Percentiles rank a stretch among this genome's conserved stretches.
These are phyloP conservation scores for Xylariaceae sp. DNA, from an alignment of 2,329 filamentous ascomycete species.

Conservation along the genomic window DNA sequence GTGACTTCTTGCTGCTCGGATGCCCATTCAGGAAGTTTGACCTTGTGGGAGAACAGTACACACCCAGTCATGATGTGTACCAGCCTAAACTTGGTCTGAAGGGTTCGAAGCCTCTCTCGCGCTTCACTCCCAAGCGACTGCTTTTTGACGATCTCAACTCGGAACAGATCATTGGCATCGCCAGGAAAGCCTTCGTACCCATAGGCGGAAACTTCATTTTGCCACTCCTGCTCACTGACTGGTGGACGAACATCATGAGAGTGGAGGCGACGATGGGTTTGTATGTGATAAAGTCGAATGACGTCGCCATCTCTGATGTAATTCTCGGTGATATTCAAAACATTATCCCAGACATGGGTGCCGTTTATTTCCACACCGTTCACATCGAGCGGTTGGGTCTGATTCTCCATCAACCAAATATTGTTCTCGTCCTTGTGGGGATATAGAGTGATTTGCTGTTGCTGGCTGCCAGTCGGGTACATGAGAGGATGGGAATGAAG, in stretches of 20 bases:
- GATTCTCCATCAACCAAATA: slow-evolving; percentile 90
- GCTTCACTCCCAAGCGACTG: slow-evolving; percentile 79
- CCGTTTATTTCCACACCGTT: slow-evolving; percentile 81
- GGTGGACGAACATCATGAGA: slow-evolving; percentile 93
- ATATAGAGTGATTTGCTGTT: slow-evolving; percentile 97
- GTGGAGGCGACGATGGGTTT: slow-evolving; percentile 88
- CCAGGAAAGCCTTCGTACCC: slow-evolving; percentile 96
- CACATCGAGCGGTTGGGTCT: slow-evolving; percentile 83
- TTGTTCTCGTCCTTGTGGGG: slow-evolving; percentile 99
- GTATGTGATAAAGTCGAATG: slow-evolving; percentile 81
- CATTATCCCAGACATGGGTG: slow-evolving; percentile 80
- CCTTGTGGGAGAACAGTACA: slow-evolving; percentile 96
- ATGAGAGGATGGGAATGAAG: slow-evolving; percentile 96
- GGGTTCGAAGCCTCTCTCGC: slow-evolving; percentile 86
- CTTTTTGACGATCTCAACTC: slow-evolving; percentile 90
- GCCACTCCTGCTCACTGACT: slow-evolving; percentile 88
- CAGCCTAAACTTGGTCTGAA: slow-evolving; percentile 95
- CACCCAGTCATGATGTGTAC: slow-evolving; percentile 97
- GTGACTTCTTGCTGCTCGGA: slow-evolving; percentile 99
- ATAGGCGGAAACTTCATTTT: slow-evolving; percentile 95
- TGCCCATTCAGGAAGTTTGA: slow-evolving; percentile 97
- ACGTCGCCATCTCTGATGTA: slow-evolving; percentile 81
- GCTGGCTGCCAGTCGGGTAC: slow-evolving; percentile 97
- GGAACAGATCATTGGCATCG: slow-evolving; percentile 95
- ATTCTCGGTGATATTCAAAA: slow-evolving; percentile 61